These are phyloP conservation scores for Aspergillus chevalieri DNA, from an alignment of 2,329 filamentous ascomycete genomes.

Conservation along the genomic window DNA sequence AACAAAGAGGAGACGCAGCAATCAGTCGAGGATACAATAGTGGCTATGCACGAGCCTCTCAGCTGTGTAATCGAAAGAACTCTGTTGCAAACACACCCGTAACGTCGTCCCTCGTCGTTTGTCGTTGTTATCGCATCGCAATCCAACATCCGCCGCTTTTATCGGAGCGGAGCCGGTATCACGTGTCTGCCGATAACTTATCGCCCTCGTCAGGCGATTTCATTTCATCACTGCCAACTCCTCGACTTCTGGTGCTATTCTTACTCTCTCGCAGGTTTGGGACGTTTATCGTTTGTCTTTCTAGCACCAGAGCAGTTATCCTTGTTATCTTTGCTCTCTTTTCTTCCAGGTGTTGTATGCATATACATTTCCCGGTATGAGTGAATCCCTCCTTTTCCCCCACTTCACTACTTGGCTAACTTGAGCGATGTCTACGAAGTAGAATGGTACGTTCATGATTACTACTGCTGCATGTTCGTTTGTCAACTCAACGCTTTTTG, in stretches of 20 bases:
- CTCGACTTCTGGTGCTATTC: not conserved
- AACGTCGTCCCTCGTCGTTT: not conserved
- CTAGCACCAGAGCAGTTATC: not conserved
- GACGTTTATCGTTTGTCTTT: not conserved
- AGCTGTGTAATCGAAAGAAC: not conserved
- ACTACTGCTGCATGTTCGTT: not conserved
- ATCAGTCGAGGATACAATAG: not conserved
- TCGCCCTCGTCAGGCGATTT: not conserved
- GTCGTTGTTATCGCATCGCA: not conserved
- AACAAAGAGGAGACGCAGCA: not conserved
- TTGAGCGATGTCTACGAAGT: not conserved
- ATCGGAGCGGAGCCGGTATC: constrained; percentile 1
- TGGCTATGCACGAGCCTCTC: not conserved
- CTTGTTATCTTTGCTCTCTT: not conserved
- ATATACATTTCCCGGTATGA: constrained; percentile 8
- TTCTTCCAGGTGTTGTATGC: not conserved
- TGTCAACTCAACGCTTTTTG: not conserved
- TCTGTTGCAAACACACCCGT: not conserved
- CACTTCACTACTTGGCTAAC: constrained; percentile 5
- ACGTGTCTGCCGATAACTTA: constrained; percentile 6
- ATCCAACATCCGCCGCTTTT: not conserved
- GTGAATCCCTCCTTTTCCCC: constrained; percentile 5
- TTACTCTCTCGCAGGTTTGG: constrained; percentile 1
- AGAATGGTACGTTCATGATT: constrained; percentile 14
- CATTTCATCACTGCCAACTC: constrained; percentile 2